Conservation (phyloP, 495 filamentous ascomycete genomes). For the Geoglossum glabrum region DNA sequence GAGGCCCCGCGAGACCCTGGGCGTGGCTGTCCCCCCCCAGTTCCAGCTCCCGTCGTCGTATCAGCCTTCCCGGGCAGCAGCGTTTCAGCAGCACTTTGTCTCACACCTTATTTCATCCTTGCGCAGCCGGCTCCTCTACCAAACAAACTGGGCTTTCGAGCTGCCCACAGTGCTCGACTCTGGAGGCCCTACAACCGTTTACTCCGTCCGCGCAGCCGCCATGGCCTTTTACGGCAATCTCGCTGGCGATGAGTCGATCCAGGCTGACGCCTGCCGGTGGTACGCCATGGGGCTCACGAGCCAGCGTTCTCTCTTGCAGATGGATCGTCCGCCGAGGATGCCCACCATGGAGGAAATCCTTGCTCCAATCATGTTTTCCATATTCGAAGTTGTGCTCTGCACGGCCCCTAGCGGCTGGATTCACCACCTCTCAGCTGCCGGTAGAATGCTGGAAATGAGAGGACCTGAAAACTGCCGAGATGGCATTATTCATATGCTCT, state of each 20-base stretch:
- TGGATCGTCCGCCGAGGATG: neutral
- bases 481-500: neutral
- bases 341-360: neutral
- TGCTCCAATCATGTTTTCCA: neutral
- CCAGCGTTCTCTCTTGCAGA: neutral
- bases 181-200: neutral
- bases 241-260: neutral
- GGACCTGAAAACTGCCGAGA: neutral
- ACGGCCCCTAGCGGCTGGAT: neutral
- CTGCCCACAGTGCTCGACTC: neutral
- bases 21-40: neutral
- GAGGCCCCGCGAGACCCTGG: neutral
- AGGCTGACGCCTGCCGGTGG: neutral
- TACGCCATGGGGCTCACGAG: neutral
- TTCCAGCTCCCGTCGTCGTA: neutral
- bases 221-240: neutral
- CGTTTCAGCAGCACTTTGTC: neutral
- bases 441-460: neutral
- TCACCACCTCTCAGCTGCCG: neutral
- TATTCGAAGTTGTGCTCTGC: neutral
- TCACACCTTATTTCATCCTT: neutral
- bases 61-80: neutral
- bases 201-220: neutral
- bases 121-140: neutral
- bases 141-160: neutral